These are phyloP conservation scores for Suillus tomentosus DNA, from an alignment of 768 basidiomycete genomes.

Conservation along the genomic window DNA sequence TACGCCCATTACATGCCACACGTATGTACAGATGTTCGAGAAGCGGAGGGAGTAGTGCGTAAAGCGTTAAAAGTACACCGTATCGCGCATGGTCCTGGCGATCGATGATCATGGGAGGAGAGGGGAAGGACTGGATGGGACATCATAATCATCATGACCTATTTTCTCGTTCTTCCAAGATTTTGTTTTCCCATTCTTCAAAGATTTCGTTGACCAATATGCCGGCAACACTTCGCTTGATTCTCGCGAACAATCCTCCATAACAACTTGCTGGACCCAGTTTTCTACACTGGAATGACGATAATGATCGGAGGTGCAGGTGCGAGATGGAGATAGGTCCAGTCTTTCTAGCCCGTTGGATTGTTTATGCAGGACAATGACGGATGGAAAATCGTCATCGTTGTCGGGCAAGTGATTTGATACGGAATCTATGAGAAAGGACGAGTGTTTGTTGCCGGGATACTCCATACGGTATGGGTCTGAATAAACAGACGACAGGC, in stretches of 20 bases:
- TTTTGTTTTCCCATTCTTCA: slow-evolving; percentile 1
- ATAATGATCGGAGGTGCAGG: neutral
- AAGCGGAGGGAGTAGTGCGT: neutral
- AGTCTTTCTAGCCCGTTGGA: neutral
- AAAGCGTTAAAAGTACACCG: neutral
- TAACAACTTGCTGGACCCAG: slow-evolving; percentile 5
- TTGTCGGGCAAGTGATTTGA: neutral
- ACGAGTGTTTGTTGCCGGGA: neutral
- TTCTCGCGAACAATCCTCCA: neutral
- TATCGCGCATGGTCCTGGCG: neutral
- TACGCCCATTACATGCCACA: neutral
- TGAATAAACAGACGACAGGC: neutral
- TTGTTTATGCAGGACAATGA: neutral
- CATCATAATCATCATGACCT: neutral
- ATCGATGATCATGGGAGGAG: neutral
- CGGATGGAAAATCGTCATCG: neutral
- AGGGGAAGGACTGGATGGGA: neutral
- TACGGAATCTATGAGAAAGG: neutral
- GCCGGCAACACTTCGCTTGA: slow-evolving; percentile 9
- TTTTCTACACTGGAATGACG: neutral
- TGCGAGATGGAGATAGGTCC: neutral
- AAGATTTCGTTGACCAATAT: slow-evolving; percentile 11
- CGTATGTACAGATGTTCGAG: neutral
- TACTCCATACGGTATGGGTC: neutral
- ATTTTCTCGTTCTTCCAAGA: neutral